A percentile compares a stretch with the other conserved stretches of the same genome.
phyloP scores from a whole-genome alignment of 176 grass and related monocot species.

The Oryza coarctata region DNA sequence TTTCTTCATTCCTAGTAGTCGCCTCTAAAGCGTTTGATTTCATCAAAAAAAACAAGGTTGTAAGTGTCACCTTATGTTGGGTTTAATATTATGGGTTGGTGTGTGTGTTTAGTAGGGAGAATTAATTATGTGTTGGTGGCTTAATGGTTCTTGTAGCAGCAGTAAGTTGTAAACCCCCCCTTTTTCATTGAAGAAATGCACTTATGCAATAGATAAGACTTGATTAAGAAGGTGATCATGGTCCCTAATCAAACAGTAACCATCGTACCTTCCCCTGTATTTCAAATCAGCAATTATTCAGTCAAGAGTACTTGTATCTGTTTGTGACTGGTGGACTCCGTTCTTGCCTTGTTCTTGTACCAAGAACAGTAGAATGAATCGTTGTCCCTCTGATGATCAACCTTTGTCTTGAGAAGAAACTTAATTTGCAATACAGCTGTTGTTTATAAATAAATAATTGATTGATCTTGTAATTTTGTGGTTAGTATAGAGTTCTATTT shows the following conservation, averaged over 20 bases:
- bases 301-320: not conserved
- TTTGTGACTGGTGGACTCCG: not conserved
- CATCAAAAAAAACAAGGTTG: not conserved
- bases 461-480: not conserved
- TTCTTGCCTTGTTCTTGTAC: not conserved
- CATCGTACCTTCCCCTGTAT: not conserved
- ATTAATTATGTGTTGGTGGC: constrained; percentile 16
- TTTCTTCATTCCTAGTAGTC: not conserved
- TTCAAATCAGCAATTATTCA: not conserved
- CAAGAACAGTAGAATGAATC: not conserved
- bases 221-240: not conserved
- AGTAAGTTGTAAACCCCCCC: constrained; percentile 9
- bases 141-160: constrained; percentile 1
- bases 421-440: not conserved
- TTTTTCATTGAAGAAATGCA: constrained; percentile 37
- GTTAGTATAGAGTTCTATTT: too few relatives aligned
- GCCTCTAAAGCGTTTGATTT: constrained; percentile 4
- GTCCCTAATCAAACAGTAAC: not conserved
- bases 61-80: not conserved
- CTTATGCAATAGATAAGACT: constrained; percentile 19
- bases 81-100: constrained; percentile 15
- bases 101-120: not conserved
- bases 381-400: too few relatives aligned
- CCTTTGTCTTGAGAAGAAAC: not conserved
- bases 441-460: too few relatives aligned